Base-by-base conservation (phyloP, 78 protist species). In the Tieghemostelium lacteum region DNA sequence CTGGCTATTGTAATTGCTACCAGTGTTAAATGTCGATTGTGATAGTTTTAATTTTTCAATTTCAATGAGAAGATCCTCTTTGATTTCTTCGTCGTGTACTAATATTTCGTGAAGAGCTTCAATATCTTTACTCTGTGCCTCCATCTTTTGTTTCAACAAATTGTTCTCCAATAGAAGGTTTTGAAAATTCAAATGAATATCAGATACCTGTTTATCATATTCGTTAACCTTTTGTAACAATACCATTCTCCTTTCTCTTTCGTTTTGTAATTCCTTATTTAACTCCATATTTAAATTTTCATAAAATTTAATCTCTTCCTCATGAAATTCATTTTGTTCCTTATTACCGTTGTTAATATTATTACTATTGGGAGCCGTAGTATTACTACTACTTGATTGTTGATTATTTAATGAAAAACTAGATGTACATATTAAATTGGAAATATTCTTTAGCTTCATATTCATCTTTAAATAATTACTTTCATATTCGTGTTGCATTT, bases 261-360 rank as follows among this genome's bases (percentile, higher is more conserved):
- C 91, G 7, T 24, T 52, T 50, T 83, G 91, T 39, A 83, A 42
- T 42, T 83, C 91, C 42, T 69, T 83, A 33, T 61, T 39, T 4
- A 83, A 49, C 39, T 83, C 91, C 31, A 58, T 66, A 69, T 83
- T 83, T 33, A 83, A 60, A 36, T 50, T 83, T 58, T 69, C 91
- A 58, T 58, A 83, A 70, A 69, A 83, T 54, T 50, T 83, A 50
- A 61, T 50, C 14, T 50, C 57, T 14, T 83, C 91, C 19, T 52
- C 52, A 10, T 2, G 26, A 19, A 22, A 5, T 4, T 72, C 24
- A 34, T 40, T 50, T 12, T 49, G 45, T 20, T 49, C 36, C 16
- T 66, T 37, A 36, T 4, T 17, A 24, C 28, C 54, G 63, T 66
- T 50, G 42, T 22, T 52, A 42, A 3, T 69, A 29, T 24, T 8